Conservation (phyloP, 2,329 filamentous ascomycete genomes). For the Rosellinia necatrix region DNA sequence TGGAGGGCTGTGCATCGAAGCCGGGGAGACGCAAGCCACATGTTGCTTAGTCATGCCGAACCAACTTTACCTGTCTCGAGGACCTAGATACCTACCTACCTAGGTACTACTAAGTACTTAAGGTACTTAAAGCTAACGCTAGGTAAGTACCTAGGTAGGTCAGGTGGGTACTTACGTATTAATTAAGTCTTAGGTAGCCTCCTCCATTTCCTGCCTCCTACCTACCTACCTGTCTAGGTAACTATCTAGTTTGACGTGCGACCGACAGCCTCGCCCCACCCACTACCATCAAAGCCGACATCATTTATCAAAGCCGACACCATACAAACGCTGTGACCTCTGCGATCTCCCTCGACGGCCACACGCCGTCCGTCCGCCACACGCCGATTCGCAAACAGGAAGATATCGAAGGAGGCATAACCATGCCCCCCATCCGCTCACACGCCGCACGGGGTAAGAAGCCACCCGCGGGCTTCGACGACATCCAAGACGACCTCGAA, state of each 20-base stretch:
- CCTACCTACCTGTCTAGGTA: background rate
- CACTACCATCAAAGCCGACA: slow-evolving; percentile 32
- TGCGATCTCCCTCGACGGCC: background rate
- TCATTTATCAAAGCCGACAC: slow-evolving; percentile 24
- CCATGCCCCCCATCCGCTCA: slow-evolving; percentile 72
- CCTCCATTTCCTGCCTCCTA: too few relatives aligned
- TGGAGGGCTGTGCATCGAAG: slow-evolving; percentile 20
- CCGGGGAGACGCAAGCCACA: slow-evolving; percentile 32
- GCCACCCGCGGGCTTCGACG: slow-evolving; percentile 83
- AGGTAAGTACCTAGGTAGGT: background rate
- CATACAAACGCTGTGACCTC: background rate
- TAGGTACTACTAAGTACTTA: too few relatives aligned
- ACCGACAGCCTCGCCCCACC: slow-evolving; percentile 42
- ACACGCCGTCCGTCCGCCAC: background rate
- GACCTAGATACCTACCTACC: too few relatives aligned
- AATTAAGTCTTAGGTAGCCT: too few relatives aligned
- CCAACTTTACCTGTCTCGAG: too few relatives aligned
- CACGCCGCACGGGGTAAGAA: slow-evolving; percentile 78
- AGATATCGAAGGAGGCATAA: slow-evolving; percentile 5
- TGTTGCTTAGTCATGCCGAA: slow-evolving; percentile 31
- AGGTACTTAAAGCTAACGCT: too few relatives aligned
- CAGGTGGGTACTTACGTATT: too few relatives aligned
- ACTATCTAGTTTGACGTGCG: background rate
- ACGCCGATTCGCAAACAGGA: slow-evolving; percentile 7
- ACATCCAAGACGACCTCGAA: slow-evolving; percentile 85